Percentiles rank a stretch among this genome's conserved stretches.
Conservation (phyloP, 1,284 basidiomycete genomes). For the Puccinia novopanici region DNA sequence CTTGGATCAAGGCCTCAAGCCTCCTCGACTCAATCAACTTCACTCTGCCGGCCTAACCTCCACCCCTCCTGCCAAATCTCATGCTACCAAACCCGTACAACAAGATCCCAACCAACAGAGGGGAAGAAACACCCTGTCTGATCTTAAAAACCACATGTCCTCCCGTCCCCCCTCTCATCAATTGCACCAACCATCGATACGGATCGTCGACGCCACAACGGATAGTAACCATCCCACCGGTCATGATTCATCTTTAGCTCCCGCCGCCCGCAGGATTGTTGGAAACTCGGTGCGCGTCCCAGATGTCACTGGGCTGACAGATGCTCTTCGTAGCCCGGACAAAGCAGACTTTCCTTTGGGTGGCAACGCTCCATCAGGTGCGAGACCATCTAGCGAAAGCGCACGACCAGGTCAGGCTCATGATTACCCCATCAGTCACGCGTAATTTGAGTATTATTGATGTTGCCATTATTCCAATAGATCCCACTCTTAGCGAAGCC, state of each 20-base stretch:
- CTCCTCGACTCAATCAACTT: slow-evolving; percentile 15
- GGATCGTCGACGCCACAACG: slow-evolving; percentile 19
- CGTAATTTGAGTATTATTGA: background rate
- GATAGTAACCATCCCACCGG: slow-evolving; percentile 1
- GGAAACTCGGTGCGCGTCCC: slow-evolving; percentile 45
- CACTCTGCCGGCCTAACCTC: slow-evolving; percentile 36
- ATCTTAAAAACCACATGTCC: background rate
- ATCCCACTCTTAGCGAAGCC: slow-evolving; percentile 44
- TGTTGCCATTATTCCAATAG: background rate
- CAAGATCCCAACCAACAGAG: slow-evolving; percentile 17
- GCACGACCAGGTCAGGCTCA: slow-evolving; percentile 30
- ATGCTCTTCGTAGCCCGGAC: slow-evolving; percentile 44
- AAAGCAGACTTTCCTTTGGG: slow-evolving; percentile 13
- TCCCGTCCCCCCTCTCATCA: slow-evolving; percentile 13
- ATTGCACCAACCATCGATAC: slow-evolving; percentile 29
- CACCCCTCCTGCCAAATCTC: slow-evolving; percentile 27
- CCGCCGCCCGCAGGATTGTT: slow-evolving; percentile 32
- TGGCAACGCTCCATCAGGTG: background rate
- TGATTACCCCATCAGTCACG: background rate
- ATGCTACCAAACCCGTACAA: background rate
- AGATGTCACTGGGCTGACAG: slow-evolving; percentile 50
- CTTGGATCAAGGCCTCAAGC: slow-evolving; percentile 19
- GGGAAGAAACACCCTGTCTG: slow-evolving; percentile 6
- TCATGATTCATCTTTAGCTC: slow-evolving; percentile 25
- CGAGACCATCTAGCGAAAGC: background rate